phyloP scores from a whole-genome alignment of 345 rosid species.

The Orychophragmus violaceus region DNA sequence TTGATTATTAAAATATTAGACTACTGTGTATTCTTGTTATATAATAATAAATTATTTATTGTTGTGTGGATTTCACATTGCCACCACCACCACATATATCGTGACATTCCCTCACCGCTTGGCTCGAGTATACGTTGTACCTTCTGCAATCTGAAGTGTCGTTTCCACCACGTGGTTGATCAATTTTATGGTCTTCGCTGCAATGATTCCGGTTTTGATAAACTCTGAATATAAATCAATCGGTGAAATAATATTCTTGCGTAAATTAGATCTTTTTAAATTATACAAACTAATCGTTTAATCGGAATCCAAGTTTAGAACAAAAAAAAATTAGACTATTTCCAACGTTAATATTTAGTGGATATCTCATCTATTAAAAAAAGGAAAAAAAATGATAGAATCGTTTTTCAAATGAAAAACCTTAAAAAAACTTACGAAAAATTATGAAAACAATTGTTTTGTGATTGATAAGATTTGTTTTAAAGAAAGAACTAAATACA shows the following conservation, averaged over 20 bases:
- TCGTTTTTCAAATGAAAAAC: background rate
- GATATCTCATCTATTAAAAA: background rate
- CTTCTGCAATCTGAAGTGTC: background rate
- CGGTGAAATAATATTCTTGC: background rate
- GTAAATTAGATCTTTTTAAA: background rate
- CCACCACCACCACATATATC: background rate
- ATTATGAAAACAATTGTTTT: too few species aligned
- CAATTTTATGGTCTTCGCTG: background rate
- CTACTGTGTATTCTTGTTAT: background rate
- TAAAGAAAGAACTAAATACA: too few species aligned
- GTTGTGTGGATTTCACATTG: background rate
- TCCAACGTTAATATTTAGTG: background rate
- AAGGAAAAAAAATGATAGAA: background rate
- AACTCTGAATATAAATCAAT: background rate
- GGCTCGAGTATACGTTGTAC: background rate
- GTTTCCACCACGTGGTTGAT: background rate
- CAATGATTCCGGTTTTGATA: background rate
- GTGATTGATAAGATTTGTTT: too few species aligned
- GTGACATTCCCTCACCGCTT: background rate
- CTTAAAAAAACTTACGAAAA: too few species aligned
- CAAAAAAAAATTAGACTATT: background rate
- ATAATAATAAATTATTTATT: background rate
- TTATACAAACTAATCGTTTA: background rate
- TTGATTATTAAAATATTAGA: too few species aligned
- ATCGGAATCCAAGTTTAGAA: background rate